Conservation (phyloP, 495 filamentous ascomycete species). For the Parachaetomium inaequale region DNA sequence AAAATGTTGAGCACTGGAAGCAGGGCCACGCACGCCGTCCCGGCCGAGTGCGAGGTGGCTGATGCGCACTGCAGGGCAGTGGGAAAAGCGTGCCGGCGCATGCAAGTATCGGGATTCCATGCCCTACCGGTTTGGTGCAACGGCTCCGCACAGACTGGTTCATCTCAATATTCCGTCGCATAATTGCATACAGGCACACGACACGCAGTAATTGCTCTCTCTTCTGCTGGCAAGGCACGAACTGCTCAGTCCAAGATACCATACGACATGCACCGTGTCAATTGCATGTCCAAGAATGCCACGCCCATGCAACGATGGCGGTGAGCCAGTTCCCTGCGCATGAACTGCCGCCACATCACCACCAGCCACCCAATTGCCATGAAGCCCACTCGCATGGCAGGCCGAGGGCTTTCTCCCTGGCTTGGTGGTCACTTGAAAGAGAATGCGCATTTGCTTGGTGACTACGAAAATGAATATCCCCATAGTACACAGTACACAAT, state of each 20-base stretch:
- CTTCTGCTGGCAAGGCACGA: too few species aligned
- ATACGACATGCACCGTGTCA: too few species aligned
- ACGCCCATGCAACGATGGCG: background rate
- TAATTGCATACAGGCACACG: background rate
- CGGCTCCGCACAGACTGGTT: background rate
- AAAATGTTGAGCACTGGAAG: background rate
- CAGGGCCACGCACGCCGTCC: slow-evolving; percentile 5
- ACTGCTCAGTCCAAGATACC: too few species aligned
- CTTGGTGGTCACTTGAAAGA: background rate
- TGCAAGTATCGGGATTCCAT: background rate
- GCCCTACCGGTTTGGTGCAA: background rate
- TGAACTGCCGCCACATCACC: slow-evolving; percentile 1
- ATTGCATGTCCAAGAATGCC: background rate
- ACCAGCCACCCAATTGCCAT: slow-evolving; percentile 3
- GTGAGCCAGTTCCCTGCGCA: background rate
- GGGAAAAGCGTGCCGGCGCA: background rate
- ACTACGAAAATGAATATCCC: too few species aligned
- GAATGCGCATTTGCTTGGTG: background rate
- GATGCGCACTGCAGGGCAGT: background rate
- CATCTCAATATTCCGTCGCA: background rate
- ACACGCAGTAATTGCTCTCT: background rate
- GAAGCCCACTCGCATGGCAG: background rate
- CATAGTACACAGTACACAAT: too few species aligned
- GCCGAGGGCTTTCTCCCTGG: background rate
- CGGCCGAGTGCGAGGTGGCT: background rate